Evolutionary conservation across 2,329 filamentous ascomycete species (phyloP).

Genomic region (Trichoderma atrobrunneum): DNA sequence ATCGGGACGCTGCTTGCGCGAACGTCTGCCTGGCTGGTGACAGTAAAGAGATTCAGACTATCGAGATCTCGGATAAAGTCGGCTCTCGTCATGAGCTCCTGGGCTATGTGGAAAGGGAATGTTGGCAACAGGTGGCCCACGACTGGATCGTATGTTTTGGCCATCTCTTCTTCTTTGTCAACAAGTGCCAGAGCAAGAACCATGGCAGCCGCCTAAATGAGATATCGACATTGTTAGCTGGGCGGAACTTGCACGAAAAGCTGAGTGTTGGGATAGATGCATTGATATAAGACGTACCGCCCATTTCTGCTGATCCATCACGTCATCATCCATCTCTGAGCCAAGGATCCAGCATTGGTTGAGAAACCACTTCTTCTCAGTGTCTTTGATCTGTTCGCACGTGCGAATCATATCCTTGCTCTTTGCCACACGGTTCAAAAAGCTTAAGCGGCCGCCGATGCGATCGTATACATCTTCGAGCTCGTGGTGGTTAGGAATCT

Average conservation of each 20-base stretch:
- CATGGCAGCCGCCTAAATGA: slow-evolving; percentile 76
- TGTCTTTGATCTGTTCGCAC: slow-evolving; percentile 69
- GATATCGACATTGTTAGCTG: neutral
- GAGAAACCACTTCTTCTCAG: slow-evolving; percentile 73
- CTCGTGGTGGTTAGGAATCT: slow-evolving; percentile 52
- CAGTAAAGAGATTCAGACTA: slow-evolving; percentile 91
- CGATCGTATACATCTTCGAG: slow-evolving; percentile 79
- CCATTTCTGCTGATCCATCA: slow-evolving; percentile 98
- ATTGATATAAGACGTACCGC: slow-evolving; percentile 57
- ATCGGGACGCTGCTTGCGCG: slow-evolving; percentile 94
- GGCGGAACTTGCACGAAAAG: neutral
- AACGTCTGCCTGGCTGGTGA: slow-evolving; percentile 81
- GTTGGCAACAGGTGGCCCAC: slow-evolving; percentile 74
- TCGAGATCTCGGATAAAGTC: slow-evolving; percentile 95
- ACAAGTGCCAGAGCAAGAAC: slow-evolving; percentile 87
- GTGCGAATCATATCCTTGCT: slow-evolving; percentile 74
- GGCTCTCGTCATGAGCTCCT: slow-evolving; percentile 90
- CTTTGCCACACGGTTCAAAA: slow-evolving; percentile 87
- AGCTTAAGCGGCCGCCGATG: slow-evolving; percentile 85
- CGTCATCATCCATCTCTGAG: slow-evolving; percentile 84
- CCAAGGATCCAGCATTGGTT: slow-evolving; percentile 75
- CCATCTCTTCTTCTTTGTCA: slow-evolving; percentile 68
- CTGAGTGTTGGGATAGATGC: neutral
- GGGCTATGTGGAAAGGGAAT: slow-evolving; percentile 76
- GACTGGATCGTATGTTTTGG: slow-evolving; percentile 63